phyloP scores from a whole-genome alignment of 768 basidiomycete genomes.

The Xerocomus brunneocitrinus region DNA sequence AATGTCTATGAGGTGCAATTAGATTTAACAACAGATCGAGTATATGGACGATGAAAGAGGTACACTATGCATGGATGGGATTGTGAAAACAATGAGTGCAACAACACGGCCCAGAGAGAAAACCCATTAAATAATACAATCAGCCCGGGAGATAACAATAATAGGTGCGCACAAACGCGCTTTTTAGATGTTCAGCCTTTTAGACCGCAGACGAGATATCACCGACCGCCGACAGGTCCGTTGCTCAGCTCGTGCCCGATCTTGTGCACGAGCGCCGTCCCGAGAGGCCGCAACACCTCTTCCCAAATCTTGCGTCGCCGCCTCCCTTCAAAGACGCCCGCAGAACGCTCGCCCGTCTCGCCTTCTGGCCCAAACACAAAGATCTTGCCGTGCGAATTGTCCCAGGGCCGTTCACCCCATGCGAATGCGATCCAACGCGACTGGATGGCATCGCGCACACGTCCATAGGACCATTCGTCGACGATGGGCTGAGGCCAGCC shows the following conservation, averaged over 20 bases:
- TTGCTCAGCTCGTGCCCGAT: conserved; percentile 69
- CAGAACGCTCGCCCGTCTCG: conserved; percentile 69
- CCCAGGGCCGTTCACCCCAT: conserved; percentile 69
- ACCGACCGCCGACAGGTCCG: conserved; percentile 44
- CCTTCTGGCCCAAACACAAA: conserved; percentile 83
- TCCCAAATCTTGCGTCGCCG: conserved; percentile 58
- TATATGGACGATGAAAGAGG: not conserved
- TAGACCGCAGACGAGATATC: conserved; percentile 2
- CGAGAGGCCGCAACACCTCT: conserved; percentile 63
- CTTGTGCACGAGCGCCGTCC: conserved; percentile 64
- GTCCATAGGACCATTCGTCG: conserved; percentile 60
- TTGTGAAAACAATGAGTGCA: not conserved
- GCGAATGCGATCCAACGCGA: conserved; percentile 74
- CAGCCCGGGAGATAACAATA: not conserved
- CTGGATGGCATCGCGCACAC: conserved; percentile 69
- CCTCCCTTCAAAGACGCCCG: conserved; percentile 60
- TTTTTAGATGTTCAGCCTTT: conserved; percentile 5
- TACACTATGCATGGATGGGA: not conserved
- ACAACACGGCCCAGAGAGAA: conserved; percentile 1
- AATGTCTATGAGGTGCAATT: not conserved
- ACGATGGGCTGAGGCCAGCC: conserved; percentile 57
- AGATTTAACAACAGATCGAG: not conserved
- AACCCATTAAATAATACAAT: conserved; percentile 4
- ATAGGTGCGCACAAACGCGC: not conserved
- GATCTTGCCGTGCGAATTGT: conserved; percentile 49